Percentiles rank a stretch among this genome's conserved stretches.
phyloP scores from a whole-genome alignment of 768 basidiomycete species.

The Lactarius trivialis region DNA sequence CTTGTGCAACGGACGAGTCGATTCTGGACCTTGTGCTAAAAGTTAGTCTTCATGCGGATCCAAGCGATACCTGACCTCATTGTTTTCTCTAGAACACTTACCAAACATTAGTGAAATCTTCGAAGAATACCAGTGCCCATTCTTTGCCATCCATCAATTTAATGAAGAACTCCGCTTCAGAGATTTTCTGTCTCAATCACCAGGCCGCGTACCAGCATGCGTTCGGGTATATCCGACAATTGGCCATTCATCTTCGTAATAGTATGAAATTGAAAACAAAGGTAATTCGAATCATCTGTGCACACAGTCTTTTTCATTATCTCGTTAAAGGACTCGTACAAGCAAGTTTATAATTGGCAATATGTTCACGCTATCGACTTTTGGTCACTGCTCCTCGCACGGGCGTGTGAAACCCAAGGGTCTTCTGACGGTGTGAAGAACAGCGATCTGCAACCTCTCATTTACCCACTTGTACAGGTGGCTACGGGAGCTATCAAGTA shows the following conservation, averaged over 20 bases:
- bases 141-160: slow-evolving; percentile 88
- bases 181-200: slow-evolving; percentile 78
- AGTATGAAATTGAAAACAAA: slow-evolving; percentile 87
- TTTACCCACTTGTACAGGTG: slow-evolving; percentile 95
- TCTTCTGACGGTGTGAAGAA: slow-evolving; percentile 49
- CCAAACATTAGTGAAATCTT: slow-evolving; percentile 73
- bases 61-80: neutral
- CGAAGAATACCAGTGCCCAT: slow-evolving; percentile 79
- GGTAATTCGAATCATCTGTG: slow-evolving; percentile 35
- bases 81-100: slow-evolving; percentile 64
- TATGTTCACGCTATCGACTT: slow-evolving; percentile 95
- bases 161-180: slow-evolving; percentile 97
- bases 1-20: slow-evolving; percentile 67
- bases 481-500: slow-evolving; percentile 90
- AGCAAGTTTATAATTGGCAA: slow-evolving; percentile 98
- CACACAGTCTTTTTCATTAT: neutral
- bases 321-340: slow-evolving; percentile 68
- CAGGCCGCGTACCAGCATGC: slow-evolving; percentile 83
- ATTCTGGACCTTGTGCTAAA: slow-evolving; percentile 83
- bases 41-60: slow-evolving; percentile 37
- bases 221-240: slow-evolving; percentile 91
- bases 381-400: slow-evolving; percentile 84
- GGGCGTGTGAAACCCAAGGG: slow-evolving; percentile 62
- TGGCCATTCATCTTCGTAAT: slow-evolving; percentile 87
- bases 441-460: slow-evolving; percentile 78